Evolutionary conservation across 352 stramenopile genomes (phyloP).

Genomic region (Pythium aquatile): DNA sequence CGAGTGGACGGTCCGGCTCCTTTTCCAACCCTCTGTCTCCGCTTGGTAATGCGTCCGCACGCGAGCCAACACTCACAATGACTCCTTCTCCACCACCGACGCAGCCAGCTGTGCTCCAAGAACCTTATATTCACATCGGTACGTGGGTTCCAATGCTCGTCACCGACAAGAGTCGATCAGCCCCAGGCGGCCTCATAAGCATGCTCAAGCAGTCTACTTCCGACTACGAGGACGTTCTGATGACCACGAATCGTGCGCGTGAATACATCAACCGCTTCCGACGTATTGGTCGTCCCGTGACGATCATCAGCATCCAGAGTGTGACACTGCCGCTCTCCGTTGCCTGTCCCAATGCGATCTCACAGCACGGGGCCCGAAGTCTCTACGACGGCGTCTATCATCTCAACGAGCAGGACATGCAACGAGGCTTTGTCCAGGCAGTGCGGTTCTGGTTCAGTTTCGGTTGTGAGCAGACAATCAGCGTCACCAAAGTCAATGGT

Average conservation of each 20-base stretch:
- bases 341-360: constrained; percentile 63
- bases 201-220: constrained; percentile 33
- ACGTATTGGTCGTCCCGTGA: constrained; percentile 49
- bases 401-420: constrained; percentile 43
- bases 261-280: constrained; percentile 72
- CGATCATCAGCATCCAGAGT: constrained; percentile 69
- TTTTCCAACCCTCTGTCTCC: constrained; percentile 19
- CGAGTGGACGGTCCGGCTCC: constrained; percentile 5
- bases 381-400: constrained; percentile 69
- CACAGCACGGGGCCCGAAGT: constrained; percentile 47
- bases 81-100: not conserved
- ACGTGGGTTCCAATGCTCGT: constrained; percentile 70
- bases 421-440: constrained; percentile 61
- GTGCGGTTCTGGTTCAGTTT: constrained; percentile 83
- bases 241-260: constrained; percentile 58
- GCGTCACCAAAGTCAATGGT: constrained; percentile 73
- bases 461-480: constrained; percentile 75
- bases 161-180: constrained; percentile 34
- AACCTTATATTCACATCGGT: constrained; percentile 78
- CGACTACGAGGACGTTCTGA: constrained; percentile 67
- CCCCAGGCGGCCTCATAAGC: constrained; percentile 17
- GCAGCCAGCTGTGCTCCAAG: constrained; percentile 31
- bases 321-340: constrained; percentile 56
- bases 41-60: constrained; percentile 19
- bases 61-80: not conserved